Evolutionary conservation across 176 grass and related monocot genomes (phyloP).

Genomic region (Carex littledalei): DNA sequence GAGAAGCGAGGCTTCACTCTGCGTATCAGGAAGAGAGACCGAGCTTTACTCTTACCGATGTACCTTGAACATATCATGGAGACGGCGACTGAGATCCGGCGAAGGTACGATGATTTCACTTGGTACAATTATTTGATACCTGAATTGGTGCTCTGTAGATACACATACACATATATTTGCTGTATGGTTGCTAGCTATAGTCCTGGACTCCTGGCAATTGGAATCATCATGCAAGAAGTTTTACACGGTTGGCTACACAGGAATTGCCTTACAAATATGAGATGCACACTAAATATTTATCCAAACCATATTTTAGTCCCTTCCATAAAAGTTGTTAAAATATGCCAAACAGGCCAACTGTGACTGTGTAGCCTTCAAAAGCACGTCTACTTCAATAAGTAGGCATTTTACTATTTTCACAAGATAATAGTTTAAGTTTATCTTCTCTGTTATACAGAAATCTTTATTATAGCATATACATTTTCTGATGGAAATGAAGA

Average conservation of each 20-base stretch:
- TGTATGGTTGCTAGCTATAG: not conserved
- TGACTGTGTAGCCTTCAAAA: not conserved
- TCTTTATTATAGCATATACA: not conserved
- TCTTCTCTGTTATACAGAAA: not conserved
- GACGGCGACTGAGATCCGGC: slow-evolving; percentile 43
- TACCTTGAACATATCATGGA: slow-evolving; percentile 87
- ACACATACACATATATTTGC: not conserved
- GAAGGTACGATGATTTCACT: slow-evolving; percentile 8
- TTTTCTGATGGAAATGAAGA: not conserved
- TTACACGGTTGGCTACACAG: not conserved
- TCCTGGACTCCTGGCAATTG: not conserved
- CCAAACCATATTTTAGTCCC: not conserved
- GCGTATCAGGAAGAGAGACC: slow-evolving; percentile 62
- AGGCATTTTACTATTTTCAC: not conserved
- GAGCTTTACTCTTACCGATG: slow-evolving; percentile 47
- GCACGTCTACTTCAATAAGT: not conserved
- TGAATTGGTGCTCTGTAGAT: not conserved
- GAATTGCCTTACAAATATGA: not conserved
- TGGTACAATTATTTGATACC: not conserved
- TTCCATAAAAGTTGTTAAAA: not conserved
- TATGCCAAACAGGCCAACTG: not conserved
- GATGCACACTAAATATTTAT: not conserved
- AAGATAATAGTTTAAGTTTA: not conserved
- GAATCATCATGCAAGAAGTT: not conserved
- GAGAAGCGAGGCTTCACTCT: slow-evolving; percentile 92